Conservation (phyloP, 306 rosid genomes). For the Vigna trinervia region DNA sequence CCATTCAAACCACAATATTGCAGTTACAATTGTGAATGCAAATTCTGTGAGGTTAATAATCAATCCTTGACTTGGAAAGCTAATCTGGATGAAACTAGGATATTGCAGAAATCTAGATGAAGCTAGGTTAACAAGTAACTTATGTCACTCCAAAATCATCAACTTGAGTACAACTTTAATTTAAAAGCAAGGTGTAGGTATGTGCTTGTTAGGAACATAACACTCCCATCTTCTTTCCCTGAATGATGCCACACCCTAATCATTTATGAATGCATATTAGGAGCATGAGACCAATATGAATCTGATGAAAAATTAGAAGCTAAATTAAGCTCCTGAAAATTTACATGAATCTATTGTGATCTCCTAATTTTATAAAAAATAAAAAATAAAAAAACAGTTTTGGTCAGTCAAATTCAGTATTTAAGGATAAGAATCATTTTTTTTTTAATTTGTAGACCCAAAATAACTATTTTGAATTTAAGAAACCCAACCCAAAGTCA, state of each 20-base stretch:
- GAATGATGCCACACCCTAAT: neutral
- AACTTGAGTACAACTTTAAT: neutral
- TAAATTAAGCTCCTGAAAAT: no score
- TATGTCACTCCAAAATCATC: neutral
- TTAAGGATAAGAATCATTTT: no score
- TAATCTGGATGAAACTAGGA: neutral
- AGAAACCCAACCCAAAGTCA: no score
- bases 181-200: neutral
- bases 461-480: no score
- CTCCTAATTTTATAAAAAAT: no score
- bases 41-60: neutral
- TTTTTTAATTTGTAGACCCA: no score
- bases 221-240: neutral
- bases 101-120: neutral
- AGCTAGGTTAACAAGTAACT: neutral
- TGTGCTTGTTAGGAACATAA: constrained; percentile 3
- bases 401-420: no score
- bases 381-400: no score
- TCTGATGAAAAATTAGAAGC: no score
- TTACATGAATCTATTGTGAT: no score
- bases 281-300: neutral
- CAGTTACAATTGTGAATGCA: neutral
- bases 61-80: neutral
- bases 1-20: neutral
- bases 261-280: neutral